phyloP scores from a whole-genome alignment of 1,139 yeast species.

The Pneumocystis carinii region DNA sequence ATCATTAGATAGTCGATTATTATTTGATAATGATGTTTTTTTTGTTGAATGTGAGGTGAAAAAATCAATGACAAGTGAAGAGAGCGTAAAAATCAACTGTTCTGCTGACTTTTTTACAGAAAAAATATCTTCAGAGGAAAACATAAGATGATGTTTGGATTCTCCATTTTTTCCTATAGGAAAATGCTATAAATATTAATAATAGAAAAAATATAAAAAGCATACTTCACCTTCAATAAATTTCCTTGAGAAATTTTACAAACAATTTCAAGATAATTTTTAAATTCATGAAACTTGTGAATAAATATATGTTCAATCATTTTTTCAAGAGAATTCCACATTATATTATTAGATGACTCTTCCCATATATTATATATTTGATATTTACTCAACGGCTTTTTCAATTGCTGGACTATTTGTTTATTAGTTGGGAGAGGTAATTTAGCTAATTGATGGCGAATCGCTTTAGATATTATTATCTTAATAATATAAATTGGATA shows the following conservation, averaged over 20 bases:
- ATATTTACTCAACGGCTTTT: neutral
- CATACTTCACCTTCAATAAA: neutral
- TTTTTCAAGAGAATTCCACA: constrained; percentile 39
- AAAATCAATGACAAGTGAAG: constrained; percentile 21
- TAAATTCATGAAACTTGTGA: neutral
- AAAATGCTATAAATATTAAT: constrained; percentile 14
- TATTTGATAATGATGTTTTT: neutral
- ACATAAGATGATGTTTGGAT: constrained; percentile 22
- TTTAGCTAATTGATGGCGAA: neutral
- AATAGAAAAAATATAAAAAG: neutral
- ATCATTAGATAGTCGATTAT: constrained; percentile 5
- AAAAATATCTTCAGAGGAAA: constrained; percentile 20
- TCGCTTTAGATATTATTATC: neutral
- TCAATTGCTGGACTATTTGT: neutral
- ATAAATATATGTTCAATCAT: constrained; percentile 24
- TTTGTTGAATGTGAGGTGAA: constrained; percentile 11
- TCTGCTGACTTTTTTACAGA: constrained; percentile 20
- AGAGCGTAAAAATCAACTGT: constrained; percentile 18
- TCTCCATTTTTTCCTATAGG: constrained; percentile 33
- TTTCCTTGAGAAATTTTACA: neutral
- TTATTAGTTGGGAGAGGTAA: neutral
- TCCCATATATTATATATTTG: constrained; percentile 20
- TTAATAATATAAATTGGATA: neutral
- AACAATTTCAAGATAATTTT: neutral
- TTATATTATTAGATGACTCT: constrained; percentile 34